phyloP scores from a whole-genome alignment of 2,329 filamentous ascomycete genomes.

The Cytospora mali region DNA sequence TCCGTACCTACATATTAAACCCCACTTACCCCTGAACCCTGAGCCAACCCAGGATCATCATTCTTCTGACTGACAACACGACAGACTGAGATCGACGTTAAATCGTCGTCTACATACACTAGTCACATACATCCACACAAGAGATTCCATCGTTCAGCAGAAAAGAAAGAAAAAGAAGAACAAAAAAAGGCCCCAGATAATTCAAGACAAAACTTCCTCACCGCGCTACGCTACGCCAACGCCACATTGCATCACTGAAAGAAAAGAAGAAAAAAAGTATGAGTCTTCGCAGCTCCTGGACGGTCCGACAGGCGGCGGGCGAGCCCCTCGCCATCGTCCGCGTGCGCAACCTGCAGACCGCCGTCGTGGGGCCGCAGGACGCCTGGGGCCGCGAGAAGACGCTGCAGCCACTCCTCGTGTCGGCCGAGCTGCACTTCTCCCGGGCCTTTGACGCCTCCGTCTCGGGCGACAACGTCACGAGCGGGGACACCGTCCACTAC shows the following conservation, averaged over 20 bases:
- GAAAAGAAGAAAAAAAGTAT: too few species aligned
- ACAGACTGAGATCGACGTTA: conserved; percentile 15
- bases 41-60: conserved; percentile 5
- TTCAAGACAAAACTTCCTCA: too few species aligned
- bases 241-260: not conserved
- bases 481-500: conserved; percentile 75
- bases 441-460: conserved; percentile 61
- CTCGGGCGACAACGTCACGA: conserved; percentile 57
- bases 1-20: not conserved
- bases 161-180: too few species aligned
- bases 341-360: conserved; percentile 63
- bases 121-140: not conserved
- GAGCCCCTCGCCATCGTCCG: conserved; percentile 57
- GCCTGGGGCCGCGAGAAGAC: conserved; percentile 66
- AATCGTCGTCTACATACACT: conserved; percentile 13
- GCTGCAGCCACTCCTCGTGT: conserved; percentile 64
- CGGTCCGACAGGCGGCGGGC: conserved; percentile 43
- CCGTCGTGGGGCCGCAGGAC: conserved; percentile 60
- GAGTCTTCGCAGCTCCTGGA: conserved; percentile 41
- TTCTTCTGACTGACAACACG: not conserved
- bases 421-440: conserved; percentile 59
- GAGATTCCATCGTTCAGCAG: not conserved
- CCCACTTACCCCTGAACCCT: conserved; percentile 15
- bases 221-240: not conserved
- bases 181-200: conserved; percentile 1